These are phyloP conservation scores for Colletotrichum somersetense DNA, from an alignment of 2,329 filamentous ascomycete genomes.

Conservation along the genomic window DNA sequence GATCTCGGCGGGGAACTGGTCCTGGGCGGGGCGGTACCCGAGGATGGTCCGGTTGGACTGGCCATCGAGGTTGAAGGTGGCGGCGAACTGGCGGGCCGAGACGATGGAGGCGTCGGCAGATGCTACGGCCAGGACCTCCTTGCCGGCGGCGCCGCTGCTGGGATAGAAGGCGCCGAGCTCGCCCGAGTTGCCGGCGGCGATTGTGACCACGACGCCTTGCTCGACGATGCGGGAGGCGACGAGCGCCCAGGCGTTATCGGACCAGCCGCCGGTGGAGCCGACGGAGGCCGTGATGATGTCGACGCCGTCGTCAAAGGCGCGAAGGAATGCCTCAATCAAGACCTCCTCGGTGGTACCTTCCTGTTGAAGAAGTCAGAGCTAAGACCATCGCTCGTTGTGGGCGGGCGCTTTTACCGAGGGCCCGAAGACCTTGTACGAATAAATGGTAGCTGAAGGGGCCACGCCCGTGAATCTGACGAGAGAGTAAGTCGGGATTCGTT, in stretches of 20 bases:
- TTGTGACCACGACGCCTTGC: slow-evolving; percentile 46
- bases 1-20: slow-evolving; percentile 44
- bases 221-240: slow-evolving; percentile 56
- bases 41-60: slow-evolving; percentile 44
- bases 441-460: slow-evolving; percentile 36
- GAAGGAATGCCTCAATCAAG: slow-evolving; percentile 40
- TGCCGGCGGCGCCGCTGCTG: slow-evolving; percentile 46
- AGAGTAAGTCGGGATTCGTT: not conserved
- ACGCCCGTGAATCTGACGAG: slow-evolving; percentile 34
- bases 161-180: slow-evolving; percentile 44
- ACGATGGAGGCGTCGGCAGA: slow-evolving; percentile 37
- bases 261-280: slow-evolving; percentile 45
- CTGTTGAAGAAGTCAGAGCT: no score
- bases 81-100: slow-evolving; percentile 40
- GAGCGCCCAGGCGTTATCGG: slow-evolving; percentile 57
- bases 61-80: slow-evolving; percentile 44
- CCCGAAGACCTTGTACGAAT: slow-evolving; percentile 40
- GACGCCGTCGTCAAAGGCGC: slow-evolving; percentile 39
- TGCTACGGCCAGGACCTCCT: slow-evolving; percentile 45
- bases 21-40: slow-evolving; percentile 44
- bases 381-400: no score
- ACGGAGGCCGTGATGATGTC: slow-evolving; percentile 41
- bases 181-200: slow-evolving; percentile 39
- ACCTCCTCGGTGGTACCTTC: slow-evolving; percentile 36
- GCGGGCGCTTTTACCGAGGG: not conserved